A percentile compares a stretch with the other conserved stretches of the same genome.
Conservation (phyloP, 1,284 basidiomycete species). For the Pulveroboletus sp. region DNA sequence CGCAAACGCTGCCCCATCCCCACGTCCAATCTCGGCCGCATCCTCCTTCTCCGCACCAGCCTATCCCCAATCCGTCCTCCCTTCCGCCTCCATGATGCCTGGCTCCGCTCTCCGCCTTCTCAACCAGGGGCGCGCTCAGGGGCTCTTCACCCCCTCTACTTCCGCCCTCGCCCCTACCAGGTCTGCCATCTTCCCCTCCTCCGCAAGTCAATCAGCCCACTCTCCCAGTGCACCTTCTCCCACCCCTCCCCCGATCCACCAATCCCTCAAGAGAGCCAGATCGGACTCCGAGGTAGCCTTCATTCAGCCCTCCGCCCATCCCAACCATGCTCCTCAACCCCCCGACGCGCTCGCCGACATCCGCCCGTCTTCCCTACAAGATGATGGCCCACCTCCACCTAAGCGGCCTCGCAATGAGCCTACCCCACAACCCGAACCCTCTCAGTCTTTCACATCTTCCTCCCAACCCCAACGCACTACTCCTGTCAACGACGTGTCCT, state of each 20-base stretch:
- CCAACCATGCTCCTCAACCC: constrained; percentile 27
- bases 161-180: constrained; percentile 42
- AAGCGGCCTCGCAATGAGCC: constrained; percentile 64
- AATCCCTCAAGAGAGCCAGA: constrained; percentile 43
- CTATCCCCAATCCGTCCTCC: constrained; percentile 54
- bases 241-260: constrained; percentile 51
- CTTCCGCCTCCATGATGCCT: constrained; percentile 76
- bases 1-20: constrained; percentile 43
- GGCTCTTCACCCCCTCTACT: constrained; percentile 78
- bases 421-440: constrained; percentile 31
- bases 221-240: constrained; percentile 45
- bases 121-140: constrained; percentile 81
- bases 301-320: constrained; percentile 16
- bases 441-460: constrained; percentile 15
- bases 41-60: constrained; percentile 45
- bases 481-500: constrained; percentile 20
- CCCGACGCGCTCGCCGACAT: constrained; percentile 44
- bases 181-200: constrained; percentile 35
- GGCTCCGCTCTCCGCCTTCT: constrained; percentile 75
- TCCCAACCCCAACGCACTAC: constrained; percentile 18
- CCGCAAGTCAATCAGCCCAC: constrained; percentile 40
- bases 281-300: constrained; percentile 42
- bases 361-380: constrained; percentile 42
- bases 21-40: constrained; percentile 50
- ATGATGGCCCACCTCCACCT: constrained; percentile 56